Evolutionary conservation across 1,284 basidiomycete species (phyloP).

Genomic region (Pisolithus thermaeus): DNA sequence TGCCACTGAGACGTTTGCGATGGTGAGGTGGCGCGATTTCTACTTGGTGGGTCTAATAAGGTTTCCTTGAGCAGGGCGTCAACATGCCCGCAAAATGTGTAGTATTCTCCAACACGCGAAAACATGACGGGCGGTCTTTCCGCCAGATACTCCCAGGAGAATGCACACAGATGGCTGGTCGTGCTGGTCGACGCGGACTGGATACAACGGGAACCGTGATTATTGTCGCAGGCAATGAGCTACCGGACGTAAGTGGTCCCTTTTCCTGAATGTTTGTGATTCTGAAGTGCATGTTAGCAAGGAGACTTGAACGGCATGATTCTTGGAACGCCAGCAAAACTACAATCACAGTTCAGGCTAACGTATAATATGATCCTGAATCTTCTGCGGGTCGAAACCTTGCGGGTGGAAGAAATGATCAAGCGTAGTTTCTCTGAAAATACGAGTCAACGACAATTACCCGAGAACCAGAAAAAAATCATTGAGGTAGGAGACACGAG

Average conservation of each 20-base stretch:
- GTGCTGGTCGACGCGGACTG: constrained; percentile 92
- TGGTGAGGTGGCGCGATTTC: constrained; percentile 51
- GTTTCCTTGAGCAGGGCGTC: constrained; percentile 63
- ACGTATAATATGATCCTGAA: constrained; percentile 99
- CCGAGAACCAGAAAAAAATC: constrained; percentile 90
- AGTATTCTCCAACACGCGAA: constrained; percentile 92
- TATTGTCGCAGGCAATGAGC: constrained; percentile 78
- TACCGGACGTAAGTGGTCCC: constrained; percentile 71
- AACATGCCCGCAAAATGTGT: constrained; percentile 99
- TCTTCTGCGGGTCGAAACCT: constrained; percentile 90
- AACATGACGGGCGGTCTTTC: constrained; percentile 94
- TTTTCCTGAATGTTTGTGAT: constrained; percentile 1
- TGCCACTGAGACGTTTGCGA: constrained; percentile 98
- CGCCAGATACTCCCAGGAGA: constrained; percentile 86
- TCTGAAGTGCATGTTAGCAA: constrained; percentile 43
- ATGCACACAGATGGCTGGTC: constrained; percentile 99
- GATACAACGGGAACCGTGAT: constrained; percentile 96
- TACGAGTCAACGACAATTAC: constrained; percentile 85
- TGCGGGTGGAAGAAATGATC: constrained; percentile 99
- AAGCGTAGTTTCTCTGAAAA: constrained; percentile 99
- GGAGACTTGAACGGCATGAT: constrained; percentile 83
- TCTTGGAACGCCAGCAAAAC: constrained; percentile 84
- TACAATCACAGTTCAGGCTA: constrained; percentile 95
- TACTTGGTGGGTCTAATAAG: constrained; percentile 5
- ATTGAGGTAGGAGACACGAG: constrained; percentile 50